A percentile compares a stretch with the other conserved stretches of the same genome.
Evolutionary conservation across 805 yeast genomes (phyloP).

Genomic region (Pichia kluyveri): DNA sequence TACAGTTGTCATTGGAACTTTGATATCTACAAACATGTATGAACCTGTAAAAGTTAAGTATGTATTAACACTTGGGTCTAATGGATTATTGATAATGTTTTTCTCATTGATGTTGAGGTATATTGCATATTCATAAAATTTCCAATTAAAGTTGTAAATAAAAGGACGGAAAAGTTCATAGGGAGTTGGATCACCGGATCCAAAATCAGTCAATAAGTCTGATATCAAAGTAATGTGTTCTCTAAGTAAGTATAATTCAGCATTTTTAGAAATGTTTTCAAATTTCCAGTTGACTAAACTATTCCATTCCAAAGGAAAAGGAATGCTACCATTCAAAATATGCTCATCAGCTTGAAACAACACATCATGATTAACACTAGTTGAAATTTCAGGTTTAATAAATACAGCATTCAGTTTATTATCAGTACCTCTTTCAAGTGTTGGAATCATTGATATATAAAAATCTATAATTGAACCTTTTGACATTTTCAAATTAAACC

Average conservation of each 20-base stretch:
- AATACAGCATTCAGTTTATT: conserved; percentile 40
- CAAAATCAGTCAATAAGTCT: conserved; percentile 70
- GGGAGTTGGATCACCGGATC: conserved; percentile 58
- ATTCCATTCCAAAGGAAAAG: conserved; percentile 79
- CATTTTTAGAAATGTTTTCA: conserved; percentile 39
- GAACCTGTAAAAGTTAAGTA: conserved; percentile 69
- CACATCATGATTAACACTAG: conserved; percentile 86
- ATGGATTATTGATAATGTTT: conserved; percentile 82
- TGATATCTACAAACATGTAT: conserved; percentile 34
- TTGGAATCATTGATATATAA: conserved; percentile 44
- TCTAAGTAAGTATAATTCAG: conserved; percentile 58
- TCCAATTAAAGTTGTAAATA: conserved; percentile 53
- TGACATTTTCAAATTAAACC: conserved; percentile 70
- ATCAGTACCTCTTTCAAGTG: conserved; percentile 42
- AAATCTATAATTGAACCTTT: conserved; percentile 41
- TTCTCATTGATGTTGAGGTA: conserved; percentile 77
- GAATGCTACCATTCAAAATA: conserved; percentile 43
- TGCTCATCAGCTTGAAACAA: conserved; percentile 56
- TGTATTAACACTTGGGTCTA: conserved; percentile 73
- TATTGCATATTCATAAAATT: conserved; percentile 44
- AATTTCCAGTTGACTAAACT: conserved; percentile 66
- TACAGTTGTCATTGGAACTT: conserved; percentile 52
- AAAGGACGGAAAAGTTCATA: conserved; percentile 76
- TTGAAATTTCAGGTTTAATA: conserved; percentile 50
- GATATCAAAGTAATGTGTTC: conserved; percentile 72